Percentiles rank a stretch among this genome's conserved stretches.
These are phyloP conservation scores for Kazachstania sp. DNA, from an alignment of 1,139 yeast species.

Conservation along the genomic window DNA sequence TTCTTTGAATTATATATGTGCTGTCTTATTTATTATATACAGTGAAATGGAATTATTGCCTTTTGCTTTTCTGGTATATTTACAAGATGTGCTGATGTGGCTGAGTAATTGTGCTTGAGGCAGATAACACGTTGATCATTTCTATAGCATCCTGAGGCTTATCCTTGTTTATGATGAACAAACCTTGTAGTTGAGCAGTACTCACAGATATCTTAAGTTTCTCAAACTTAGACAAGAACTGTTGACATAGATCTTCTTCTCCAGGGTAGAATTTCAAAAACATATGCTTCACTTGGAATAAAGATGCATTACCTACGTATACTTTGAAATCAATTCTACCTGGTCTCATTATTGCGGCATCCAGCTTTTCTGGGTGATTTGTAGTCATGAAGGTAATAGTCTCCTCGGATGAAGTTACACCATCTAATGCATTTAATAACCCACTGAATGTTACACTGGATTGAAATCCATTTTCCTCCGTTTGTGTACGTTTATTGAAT, in stretches of 20 bases:
- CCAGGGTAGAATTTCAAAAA: constrained; percentile 78
- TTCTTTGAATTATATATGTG: too few species aligned
- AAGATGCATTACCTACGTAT: constrained; percentile 75
- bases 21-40: not conserved
- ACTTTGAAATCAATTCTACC: constrained; percentile 89
- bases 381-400: constrained; percentile 97
- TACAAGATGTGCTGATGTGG: not conserved
- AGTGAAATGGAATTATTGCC: too few species aligned
- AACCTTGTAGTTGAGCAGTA: constrained; percentile 92
- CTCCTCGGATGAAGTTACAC: constrained; percentile 98
- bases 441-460: constrained; percentile 96
- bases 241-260: constrained; percentile 49
- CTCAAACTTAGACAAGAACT: constrained; percentile 39
- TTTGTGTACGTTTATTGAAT: constrained; percentile 71
- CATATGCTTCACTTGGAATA: constrained; percentile 72
- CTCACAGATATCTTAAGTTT: constrained; percentile 39
- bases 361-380: constrained; percentile 88
- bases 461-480: constrained; percentile 54
- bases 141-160: constrained; percentile 69
- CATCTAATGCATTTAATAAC: constrained; percentile 84
- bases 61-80: not conserved
- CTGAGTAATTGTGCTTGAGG: constrained; percentile 1
- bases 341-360: constrained; percentile 76
- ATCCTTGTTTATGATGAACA: constrained; percentile 85
- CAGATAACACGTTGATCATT: constrained; percentile 37